phyloP scores from a whole-genome alignment of 176 grass and related monocot species.

The Musa beccarii region DNA sequence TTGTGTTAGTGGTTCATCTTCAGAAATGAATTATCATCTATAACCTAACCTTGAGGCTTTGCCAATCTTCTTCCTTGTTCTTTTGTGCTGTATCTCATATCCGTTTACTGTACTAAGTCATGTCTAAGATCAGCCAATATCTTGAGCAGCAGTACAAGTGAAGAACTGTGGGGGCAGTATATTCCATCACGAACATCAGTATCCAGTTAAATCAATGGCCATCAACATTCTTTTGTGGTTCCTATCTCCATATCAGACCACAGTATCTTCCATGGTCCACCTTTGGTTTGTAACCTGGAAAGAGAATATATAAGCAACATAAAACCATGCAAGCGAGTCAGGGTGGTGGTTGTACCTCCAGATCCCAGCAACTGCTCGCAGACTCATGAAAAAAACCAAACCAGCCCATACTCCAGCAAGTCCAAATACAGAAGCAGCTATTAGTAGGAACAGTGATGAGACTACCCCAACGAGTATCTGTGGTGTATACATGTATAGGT shows the following conservation, averaged over 20 bases:
- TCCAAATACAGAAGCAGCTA: constrained; percentile 52
- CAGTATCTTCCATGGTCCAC: constrained; percentile 17
- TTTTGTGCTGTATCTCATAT: background rate
- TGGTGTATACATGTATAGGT: constrained; percentile 10
- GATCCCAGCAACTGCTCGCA: constrained; percentile 53
- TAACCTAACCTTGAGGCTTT: too few species aligned
- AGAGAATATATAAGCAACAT: background rate
- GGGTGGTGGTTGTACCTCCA: constrained; percentile 42
- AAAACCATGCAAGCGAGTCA: background rate
- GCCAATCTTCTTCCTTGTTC: too few species aligned
- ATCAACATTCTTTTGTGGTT: background rate
- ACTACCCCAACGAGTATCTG: constrained; percentile 48
- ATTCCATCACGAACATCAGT: background rate
- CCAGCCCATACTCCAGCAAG: constrained; percentile 75
- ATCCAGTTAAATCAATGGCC: background rate
- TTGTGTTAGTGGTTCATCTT: too few species aligned
- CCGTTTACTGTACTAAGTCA: background rate
- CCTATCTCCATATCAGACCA: constrained; percentile 4
- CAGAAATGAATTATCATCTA: too few species aligned
- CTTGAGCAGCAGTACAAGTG: too few species aligned
- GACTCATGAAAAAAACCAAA: constrained; percentile 72
- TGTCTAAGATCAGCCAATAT: background rate
- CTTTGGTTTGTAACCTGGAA: constrained; percentile 9
- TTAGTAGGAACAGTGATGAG: constrained; percentile 51
- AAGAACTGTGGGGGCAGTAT: background rate